Evolutionary conservation across 2,329 filamentous ascomycete species (phyloP).

Genomic region (Sclerotinia subarctica): DNA sequence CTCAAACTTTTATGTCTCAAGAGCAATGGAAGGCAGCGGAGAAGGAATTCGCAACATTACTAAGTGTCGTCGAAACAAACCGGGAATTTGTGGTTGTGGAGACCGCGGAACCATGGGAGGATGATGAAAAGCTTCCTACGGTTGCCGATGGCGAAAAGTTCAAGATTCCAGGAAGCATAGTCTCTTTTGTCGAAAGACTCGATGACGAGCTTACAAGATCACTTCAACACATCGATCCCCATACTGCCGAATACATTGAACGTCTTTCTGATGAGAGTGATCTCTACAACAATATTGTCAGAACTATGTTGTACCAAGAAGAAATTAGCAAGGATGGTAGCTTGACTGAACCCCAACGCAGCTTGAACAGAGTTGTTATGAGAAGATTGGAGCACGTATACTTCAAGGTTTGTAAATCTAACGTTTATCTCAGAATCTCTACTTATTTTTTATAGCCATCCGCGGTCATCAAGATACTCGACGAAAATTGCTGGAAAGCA

Average conservation of each 20-base stretch:
- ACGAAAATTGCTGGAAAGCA: constrained; percentile 89
- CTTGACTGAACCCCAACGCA: constrained; percentile 77
- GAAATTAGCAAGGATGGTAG: constrained; percentile 66
- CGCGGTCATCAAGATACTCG: constrained; percentile 87
- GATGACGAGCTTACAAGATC: constrained; percentile 97
- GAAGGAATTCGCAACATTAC: constrained; percentile 74
- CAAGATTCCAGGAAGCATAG: constrained; percentile 88
- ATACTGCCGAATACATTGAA: constrained; percentile 98
- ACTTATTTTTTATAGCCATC: constrained; percentile 56
- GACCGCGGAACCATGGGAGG: constrained; percentile 95
- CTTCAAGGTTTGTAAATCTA: constrained; percentile 70
- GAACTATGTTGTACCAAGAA: constrained; percentile 85
- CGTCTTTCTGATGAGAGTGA: constrained; percentile 85
- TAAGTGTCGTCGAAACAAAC: constrained; percentile 76
- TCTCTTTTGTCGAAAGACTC: constrained; percentile 90
- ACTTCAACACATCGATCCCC: constrained; percentile 95
- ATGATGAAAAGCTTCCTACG: constrained; percentile 88
- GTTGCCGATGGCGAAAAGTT: constrained; percentile 73
- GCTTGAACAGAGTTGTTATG: constrained; percentile 88
- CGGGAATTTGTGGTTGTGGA: constrained; percentile 83
- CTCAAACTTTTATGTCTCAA: constrained; percentile 78
- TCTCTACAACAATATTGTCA: constrained; percentile 90
- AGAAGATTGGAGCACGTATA: constrained; percentile 94
- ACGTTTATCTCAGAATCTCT: constrained; percentile 25
- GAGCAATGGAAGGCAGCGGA: constrained; percentile 97